Conservation (phyloP, 202 grass and related monocot species). For the Eragrostis tef region DNA sequence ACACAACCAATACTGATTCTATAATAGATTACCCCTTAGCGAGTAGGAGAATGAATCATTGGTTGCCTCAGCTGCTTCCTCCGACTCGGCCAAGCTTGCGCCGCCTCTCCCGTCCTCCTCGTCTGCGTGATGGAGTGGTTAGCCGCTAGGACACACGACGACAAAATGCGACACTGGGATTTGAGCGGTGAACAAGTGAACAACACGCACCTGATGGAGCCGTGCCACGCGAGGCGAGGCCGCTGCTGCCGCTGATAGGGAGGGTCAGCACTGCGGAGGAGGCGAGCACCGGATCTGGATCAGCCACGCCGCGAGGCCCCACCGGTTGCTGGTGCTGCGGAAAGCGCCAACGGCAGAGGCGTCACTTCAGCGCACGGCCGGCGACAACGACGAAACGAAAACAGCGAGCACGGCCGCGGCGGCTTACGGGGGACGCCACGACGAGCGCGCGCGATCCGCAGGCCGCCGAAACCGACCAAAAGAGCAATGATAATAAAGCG, state of each 20-base stretch:
- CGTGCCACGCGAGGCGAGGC: constrained; percentile 50
- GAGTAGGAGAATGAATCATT: constrained; percentile 66
- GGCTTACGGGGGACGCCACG: constrained; percentile 13
- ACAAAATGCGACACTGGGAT: constrained; percentile 13
- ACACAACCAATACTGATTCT: neutral
- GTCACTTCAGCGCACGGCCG: constrained; percentile 61
- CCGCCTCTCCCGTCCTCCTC: constrained; percentile 20
- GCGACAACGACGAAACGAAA: constrained; percentile 35
- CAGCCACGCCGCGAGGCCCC: constrained; percentile 41
- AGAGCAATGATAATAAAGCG: constrained; percentile 56
- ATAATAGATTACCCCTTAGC: constrained; percentile 57
- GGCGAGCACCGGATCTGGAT: constrained; percentile 69
- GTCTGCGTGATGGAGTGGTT: constrained; percentile 48
- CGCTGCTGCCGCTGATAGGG: constrained; percentile 31
- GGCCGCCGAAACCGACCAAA: constrained; percentile 34
- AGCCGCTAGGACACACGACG: constrained; percentile 17
- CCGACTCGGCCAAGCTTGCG: neutral
- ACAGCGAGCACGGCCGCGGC: constrained; percentile 21
- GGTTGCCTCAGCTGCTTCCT: constrained; percentile 47
- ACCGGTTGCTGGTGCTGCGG: constrained; percentile 52
- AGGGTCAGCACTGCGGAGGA: constrained; percentile 30
- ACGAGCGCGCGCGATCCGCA: constrained; percentile 18
- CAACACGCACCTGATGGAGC: constrained; percentile 51
- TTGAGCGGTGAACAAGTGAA: neutral
- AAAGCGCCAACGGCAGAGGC: constrained; percentile 29